Evolutionary conservation across 164 flowering plant genomes (phyloP).

Genomic region (Tetrastigma voinierianum): DNA sequence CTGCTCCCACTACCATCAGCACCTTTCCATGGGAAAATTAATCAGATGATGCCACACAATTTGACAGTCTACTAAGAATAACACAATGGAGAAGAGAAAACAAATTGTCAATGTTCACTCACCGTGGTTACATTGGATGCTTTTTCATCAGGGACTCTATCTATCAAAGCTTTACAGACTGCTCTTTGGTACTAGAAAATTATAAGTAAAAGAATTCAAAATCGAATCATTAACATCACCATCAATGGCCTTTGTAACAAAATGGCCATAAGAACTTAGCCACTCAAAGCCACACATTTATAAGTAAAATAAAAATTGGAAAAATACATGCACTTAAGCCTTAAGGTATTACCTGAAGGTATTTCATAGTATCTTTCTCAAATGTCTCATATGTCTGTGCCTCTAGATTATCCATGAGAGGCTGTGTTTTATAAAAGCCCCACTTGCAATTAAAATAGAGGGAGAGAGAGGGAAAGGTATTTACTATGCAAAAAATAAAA

Average conservation of each 20-base stretch:
- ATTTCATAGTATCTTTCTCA: conserved; percentile 89
- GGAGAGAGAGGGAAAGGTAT: neutral
- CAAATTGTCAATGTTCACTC: conserved; percentile 24
- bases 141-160: conserved; percentile 75
- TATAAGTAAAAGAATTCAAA: neutral
- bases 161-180: conserved; percentile 77
- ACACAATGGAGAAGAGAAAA: too few relatives aligned
- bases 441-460: neutral
- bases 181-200: conserved; percentile 81
- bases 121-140: conserved; percentile 64
- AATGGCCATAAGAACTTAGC: too few relatives aligned
- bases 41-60: neutral
- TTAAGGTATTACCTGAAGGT: conserved; percentile 64
- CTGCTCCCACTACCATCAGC: conserved; percentile 99
- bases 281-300: neutral
- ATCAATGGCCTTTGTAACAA: too few relatives aligned
- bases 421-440: conserved; percentile 45
- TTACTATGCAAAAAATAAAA: neutral
- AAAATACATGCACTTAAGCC: neutral
- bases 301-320: neutral
- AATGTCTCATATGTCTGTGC: conserved; percentile 99
- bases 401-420: conserved; percentile 99
- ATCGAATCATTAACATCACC: too few relatives aligned
- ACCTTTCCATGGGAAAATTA: conserved; percentile 41
- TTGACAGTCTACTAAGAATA: neutral